Base-by-base conservation (phyloP, 352 stramenopile genomes). In the Phytophthora pini region DNA sequence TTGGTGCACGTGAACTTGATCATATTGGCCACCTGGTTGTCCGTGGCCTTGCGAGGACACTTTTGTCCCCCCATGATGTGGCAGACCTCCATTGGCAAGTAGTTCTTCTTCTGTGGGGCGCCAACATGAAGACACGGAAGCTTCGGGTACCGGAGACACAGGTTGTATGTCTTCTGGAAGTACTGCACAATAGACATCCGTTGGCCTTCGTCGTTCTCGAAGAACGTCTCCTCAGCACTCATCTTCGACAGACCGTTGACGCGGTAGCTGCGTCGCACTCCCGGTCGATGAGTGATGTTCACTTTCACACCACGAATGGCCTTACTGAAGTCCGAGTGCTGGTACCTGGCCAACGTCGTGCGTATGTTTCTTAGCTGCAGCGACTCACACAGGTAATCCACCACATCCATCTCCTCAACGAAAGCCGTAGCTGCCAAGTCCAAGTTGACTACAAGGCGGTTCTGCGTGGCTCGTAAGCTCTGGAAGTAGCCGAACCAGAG, bases 81-180 rank as follows among this genome's bases (percentile, higher is more conserved):
- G 49, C 88, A 96, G 0, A 95, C 84, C 54, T 96, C 88, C 57
- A 96, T 91, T 5, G 88, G 88, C 55, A 94, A 53, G 44, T 91
- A 96, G 41, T 82, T 94, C 39, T 86, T 82, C 61, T 91, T 93
- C 17, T 89, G 72, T 7, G 74, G 61, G 1, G 85, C 86, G 12
- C 88, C 88, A 15, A 95, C 87, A 48, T 93, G 84, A 4, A 96
- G 68, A 69, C 86, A 94, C 34, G 88, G 88, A 32, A 96, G 56
- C 6, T 77, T 73, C 1, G 88, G 88, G 55, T 94, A 94, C 43
- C 73, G 74, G 0, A 95, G 77, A 5, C 61, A 64, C 2, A 84
- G 43, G 1, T 84, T 79, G 54, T 93, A 89, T 10, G 70, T 65
- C 12, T 57, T 55, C 6, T 73, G 57, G 60, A 92, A 93, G 54